Conservation (phyloP, 2,329 filamentous ascomycete species). For the Exophiala oligosperma region DNA sequence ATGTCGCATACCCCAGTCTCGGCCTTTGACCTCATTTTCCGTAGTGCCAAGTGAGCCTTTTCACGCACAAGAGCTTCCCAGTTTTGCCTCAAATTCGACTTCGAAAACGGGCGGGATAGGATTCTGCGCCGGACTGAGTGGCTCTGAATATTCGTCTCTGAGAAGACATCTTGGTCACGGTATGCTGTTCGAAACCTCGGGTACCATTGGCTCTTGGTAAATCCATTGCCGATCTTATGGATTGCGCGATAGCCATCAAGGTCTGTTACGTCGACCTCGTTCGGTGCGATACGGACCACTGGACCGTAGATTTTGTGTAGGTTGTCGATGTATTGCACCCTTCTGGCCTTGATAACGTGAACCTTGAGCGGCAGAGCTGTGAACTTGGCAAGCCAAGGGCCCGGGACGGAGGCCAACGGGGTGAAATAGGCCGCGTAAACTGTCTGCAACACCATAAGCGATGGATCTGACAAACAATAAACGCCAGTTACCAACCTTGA, state of each 20-base stretch:
- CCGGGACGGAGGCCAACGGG: neutral
- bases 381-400: slow-evolving; percentile 1
- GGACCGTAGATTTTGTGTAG: slow-evolving; percentile 35
- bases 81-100: neutral
- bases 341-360: slow-evolving; percentile 1
- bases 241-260: slow-evolving; percentile 34
- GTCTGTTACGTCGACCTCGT: slow-evolving; percentile 41
- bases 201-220: slow-evolving; percentile 37
- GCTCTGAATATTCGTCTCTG: slow-evolving; percentile 39
- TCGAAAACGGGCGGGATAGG: slow-evolving; percentile 38
- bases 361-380: slow-evolving; percentile 7
- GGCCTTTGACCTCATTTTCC: slow-evolving; percentile 2
- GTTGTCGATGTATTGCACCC: slow-evolving; percentile 24
- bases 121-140: slow-evolving; percentile 45
- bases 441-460: too few relatives aligned
- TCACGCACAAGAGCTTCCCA: neutral
- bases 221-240: slow-evolving; percentile 35
- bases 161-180: slow-evolving; percentile 40
- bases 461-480: too few relatives aligned
- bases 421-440: neutral
- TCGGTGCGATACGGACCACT: slow-evolving; percentile 19
- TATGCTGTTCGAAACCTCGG: slow-evolving; percentile 20
- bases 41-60: neutral
- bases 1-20: slow-evolving; percentile 38
- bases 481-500: too few relatives aligned